Percentiles rank a stretch among this genome's conserved stretches.
Evolutionary conservation across 495 filamentous ascomycete genomes (phyloP).

Genomic region (Hypoxylon perforatum): DNA sequence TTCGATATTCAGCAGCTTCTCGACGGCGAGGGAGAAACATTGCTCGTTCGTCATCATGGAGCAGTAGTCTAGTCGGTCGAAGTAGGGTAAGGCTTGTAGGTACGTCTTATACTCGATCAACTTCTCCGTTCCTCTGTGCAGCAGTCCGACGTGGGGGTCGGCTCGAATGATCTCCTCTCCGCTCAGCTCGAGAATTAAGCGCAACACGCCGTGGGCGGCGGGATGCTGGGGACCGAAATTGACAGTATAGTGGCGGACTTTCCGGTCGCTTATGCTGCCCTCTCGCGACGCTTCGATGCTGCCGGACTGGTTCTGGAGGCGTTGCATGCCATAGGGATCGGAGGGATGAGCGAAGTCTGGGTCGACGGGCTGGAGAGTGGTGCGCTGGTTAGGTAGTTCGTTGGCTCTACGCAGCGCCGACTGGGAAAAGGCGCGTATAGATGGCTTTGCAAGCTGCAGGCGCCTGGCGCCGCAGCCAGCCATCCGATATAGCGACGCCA

Average conservation of each 20-base stretch:
- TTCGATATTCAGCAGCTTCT: conserved; percentile 98
- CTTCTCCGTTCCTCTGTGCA: conserved; percentile 99
- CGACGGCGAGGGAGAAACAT: conserved; percentile 92
- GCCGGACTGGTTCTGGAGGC: conserved; percentile 52
- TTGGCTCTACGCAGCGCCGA: conserved; percentile 72
- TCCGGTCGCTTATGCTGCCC: conserved; percentile 70
- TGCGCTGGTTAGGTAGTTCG: conserved; percentile 61
- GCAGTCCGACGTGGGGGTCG: conserved; percentile 95
- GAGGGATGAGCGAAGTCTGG: conserved; percentile 67
- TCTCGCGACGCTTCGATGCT: conserved; percentile 62
- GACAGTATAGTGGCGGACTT: conserved; percentile 98
- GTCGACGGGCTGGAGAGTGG: conserved; percentile 74
- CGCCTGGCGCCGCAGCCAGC: conserved; percentile 67
- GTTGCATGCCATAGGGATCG: conserved; percentile 61
- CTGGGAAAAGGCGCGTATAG: conserved; percentile 72
- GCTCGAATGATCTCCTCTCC: conserved; percentile 97
- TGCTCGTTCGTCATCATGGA: conserved; percentile 99
- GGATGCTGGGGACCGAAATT: conserved; percentile 99
- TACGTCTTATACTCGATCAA: conserved; percentile 99
- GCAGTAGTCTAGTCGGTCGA: conserved; percentile 98
- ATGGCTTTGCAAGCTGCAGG: conserved; percentile 54
- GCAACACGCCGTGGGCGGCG: conserved; percentile 97
- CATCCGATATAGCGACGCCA: conserved; percentile 65
- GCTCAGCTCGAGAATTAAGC: conserved; percentile 96
- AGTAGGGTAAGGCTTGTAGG: conserved; percentile 97